Base-by-base conservation (phyloP, 1,139 yeast species). In the Blastobotrys serpentis region DNA sequence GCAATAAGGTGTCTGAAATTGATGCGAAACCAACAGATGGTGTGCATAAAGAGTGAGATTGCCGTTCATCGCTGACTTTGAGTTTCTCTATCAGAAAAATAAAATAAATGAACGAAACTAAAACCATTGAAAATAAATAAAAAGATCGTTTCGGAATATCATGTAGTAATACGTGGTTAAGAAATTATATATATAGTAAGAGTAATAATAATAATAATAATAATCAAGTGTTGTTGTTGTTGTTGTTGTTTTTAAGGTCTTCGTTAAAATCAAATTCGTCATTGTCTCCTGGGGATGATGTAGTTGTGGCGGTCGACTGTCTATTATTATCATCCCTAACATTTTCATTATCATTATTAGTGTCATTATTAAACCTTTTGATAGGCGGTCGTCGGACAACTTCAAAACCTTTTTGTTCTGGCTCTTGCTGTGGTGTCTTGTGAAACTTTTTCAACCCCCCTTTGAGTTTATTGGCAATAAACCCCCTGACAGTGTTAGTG, bases 381-480 rank as follows among this genome's bases (percentile, higher is more conserved):
- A 40, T 40, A 13, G 43, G 43, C 23, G 21, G 43, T 17, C 43
- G 25, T 26, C 47, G 36, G 17, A 43, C 42, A 11, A 43, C 47
- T 21, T 43, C 42, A 26, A 43, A 43, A 16, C 47, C 47, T 16
- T 18, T 13, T 11, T 36, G 36, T 21, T 29, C 33, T 17, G 42
- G 47, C 37, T 26, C 36, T 16, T 25, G 18, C 2, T 26, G 38
- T 2, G 18, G n/a, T 10, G 37, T 21, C n/a, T 13, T 29, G 13
- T 42, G 30, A 4, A 30, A 32, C 23, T 14, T 25, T 19, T 40
- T 29, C 16, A 26, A 26, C 17, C 30, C 43, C 34, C 17, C 17
- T 18, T 40, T 40, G 14, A 40, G 19, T 3, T 14, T 29, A 7
- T 6, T 29, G 7, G 32, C 32, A 29, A 29, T 25, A 13, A 30